These are phyloP conservation scores for Blastocystis sp. DNA, from an alignment of 352 stramenopile species.

Conservation along the genomic window DNA sequence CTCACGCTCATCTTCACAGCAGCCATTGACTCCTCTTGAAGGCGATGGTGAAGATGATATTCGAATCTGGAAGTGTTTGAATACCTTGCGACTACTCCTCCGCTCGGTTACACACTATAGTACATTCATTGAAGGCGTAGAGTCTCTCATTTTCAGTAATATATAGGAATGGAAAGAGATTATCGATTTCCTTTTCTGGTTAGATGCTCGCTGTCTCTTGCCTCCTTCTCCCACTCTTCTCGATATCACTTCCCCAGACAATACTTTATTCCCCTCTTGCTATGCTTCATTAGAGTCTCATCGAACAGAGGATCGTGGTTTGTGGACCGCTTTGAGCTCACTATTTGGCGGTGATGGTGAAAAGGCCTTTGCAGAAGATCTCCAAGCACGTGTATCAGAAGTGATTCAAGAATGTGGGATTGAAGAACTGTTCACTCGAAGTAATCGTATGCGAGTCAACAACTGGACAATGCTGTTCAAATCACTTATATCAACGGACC, in stretches of 20 bases:
- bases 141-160: neutral
- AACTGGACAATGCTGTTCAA: constrained; percentile 43
- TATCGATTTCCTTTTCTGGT: constrained; percentile 26
- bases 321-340: constrained; percentile 27
- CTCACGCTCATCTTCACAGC: neutral
- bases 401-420: neutral
- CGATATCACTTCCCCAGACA: constrained; percentile 1
- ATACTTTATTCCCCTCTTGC: neutral
- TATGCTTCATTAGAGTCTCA: neutral
- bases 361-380: neutral
- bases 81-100: constrained; percentile 5
- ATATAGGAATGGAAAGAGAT: constrained; percentile 26
- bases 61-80: constrained; percentile 3
- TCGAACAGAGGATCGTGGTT: neutral
- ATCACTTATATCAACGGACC: constrained; percentile 13
- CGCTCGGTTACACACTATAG: neutral
- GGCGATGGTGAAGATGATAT: neutral
- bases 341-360: constrained; percentile 5
- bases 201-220: constrained; percentile 12
- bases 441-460: constrained; percentile 47
- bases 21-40: neutral
- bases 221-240: constrained; percentile 22
- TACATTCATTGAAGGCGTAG: neutral
- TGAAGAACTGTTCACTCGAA: constrained; percentile 33
- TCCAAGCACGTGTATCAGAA: neutral